A percentile compares a stretch with the other conserved stretches of the same genome.
phyloP scores from a whole-genome alignment of 2,329 filamentous ascomycete genomes.

The Diaporthe ampelina region DNA sequence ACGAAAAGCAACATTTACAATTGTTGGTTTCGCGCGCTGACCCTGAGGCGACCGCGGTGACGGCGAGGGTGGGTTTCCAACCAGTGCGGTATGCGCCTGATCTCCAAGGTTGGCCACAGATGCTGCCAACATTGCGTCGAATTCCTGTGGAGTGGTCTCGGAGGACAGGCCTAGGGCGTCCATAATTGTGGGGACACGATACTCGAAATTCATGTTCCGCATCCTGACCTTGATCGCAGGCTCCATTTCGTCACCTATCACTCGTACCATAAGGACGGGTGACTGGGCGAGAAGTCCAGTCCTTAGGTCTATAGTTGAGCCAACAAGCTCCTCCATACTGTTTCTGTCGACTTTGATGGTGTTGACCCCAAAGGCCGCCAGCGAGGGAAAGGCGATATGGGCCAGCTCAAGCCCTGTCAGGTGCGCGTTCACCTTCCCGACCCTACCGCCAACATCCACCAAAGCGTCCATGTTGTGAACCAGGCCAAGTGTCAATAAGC shows the following conservation, averaged over 20 bases:
- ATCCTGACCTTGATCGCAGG: slow-evolving; percentile 90
- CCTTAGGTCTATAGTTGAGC: slow-evolving; percentile 57
- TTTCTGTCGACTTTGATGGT: slow-evolving; percentile 75
- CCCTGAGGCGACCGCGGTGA: slow-evolving; percentile 43
- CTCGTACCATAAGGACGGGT: slow-evolving; percentile 84
- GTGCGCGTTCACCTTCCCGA: slow-evolving; percentile 75
- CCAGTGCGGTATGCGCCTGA: slow-evolving; percentile 66
- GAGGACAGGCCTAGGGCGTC: slow-evolving; percentile 80
- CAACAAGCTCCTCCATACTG: slow-evolving; percentile 78
- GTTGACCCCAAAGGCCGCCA: slow-evolving; percentile 83
- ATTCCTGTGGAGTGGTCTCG: slow-evolving; percentile 77
- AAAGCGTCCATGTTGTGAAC: slow-evolving; percentile 74
- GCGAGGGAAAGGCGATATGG: slow-evolving; percentile 86
- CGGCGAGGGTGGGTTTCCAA: slow-evolving; percentile 46
- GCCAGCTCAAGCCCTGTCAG: slow-evolving; percentile 77
- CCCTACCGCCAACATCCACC: slow-evolving; percentile 74
- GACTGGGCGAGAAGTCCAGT: slow-evolving; percentile 44
- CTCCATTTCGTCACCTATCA: slow-evolving; percentile 95
- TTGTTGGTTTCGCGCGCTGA: slow-evolving; percentile 67
- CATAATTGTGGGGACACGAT: slow-evolving; percentile 86
- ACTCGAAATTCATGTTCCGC: slow-evolving; percentile 88
- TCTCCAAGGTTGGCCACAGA: slow-evolving; percentile 85
- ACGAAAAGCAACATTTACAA: slow-evolving; percentile 80
- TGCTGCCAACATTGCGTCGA: slow-evolving; percentile 81
- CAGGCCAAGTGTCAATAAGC: slow-evolving; percentile 80